Percentiles rank a stretch among this genome's conserved stretches.
These are phyloP conservation scores for Acer negundo DNA, from an alignment of 345 rosid genomes.

Conservation along the genomic window DNA sequence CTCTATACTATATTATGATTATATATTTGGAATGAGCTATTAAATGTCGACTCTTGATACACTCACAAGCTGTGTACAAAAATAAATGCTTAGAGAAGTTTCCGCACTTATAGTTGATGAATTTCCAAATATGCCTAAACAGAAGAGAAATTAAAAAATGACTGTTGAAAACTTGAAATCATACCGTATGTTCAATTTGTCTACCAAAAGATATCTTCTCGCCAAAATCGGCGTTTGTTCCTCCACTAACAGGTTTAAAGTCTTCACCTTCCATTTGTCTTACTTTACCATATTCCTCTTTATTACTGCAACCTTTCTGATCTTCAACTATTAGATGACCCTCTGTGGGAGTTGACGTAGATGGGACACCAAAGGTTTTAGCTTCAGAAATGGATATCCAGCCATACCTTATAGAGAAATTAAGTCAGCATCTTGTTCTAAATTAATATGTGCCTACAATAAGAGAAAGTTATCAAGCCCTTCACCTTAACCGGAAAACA, in stretches of 20 bases:
- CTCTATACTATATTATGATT: background rate
- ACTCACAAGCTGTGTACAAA: background rate
- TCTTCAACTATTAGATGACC: slow-evolving; percentile 37
- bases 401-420: slow-evolving; percentile 68
- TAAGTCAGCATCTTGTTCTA: slow-evolving; percentile 17
- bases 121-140: background rate
- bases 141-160: background rate
- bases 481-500: slow-evolving; percentile 79
- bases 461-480: slow-evolving; percentile 10
- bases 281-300: slow-evolving; percentile 15
- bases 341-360: slow-evolving; percentile 32
- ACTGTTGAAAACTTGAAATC: background rate
- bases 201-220: slow-evolving; percentile 36
- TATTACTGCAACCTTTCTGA: slow-evolving; percentile 23
- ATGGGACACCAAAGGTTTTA: slow-evolving; percentile 27
- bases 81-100: background rate
- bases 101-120: background rate
- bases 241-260: slow-evolving; percentile 32
- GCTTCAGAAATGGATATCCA: slow-evolving; percentile 52
- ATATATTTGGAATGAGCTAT: background rate
- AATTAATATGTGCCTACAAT: slow-evolving; percentile 5
- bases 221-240: slow-evolving; percentile 25
- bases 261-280: slow-evolving; percentile 36
- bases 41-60: slow-evolving; percentile 3
- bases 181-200: slow-evolving; percentile 45